Percentiles rank a stretch among this genome's conserved stretches.
Conservation (phyloP, 2,329 filamentous ascomycete species). For the Mollisiaceae sp. region DNA sequence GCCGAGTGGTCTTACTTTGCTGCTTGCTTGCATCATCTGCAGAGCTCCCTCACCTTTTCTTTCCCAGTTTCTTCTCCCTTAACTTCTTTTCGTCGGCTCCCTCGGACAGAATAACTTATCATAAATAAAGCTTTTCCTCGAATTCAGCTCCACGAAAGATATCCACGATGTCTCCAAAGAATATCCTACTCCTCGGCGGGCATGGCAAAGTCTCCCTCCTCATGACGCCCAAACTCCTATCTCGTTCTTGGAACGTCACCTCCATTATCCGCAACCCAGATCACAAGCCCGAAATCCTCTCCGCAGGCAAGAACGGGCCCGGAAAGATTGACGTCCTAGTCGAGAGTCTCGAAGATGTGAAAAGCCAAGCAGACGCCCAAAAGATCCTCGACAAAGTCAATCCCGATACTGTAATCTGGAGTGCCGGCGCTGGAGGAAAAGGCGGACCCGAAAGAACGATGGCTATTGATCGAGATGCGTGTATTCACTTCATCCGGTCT, state of each 20-base stretch:
- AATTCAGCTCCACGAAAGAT: neutral
- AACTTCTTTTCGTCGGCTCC: neutral
- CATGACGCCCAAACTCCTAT: constrained; percentile 77
- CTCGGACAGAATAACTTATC: neutral
- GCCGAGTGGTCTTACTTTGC: neutral
- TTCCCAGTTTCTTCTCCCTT: neutral
- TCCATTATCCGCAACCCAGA: constrained; percentile 77
- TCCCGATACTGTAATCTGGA: constrained; percentile 72
- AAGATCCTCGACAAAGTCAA: constrained; percentile 64
- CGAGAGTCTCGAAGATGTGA: constrained; percentile 73
- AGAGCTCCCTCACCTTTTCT: neutral
- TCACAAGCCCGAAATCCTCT: constrained; percentile 67
- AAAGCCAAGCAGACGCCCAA: constrained; percentile 64
- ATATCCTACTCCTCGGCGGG: constrained; percentile 68
- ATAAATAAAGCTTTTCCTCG: neutral
- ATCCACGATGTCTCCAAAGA: constrained; percentile 16
- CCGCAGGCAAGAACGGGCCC: constrained; percentile 51
- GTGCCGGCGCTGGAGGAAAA: constrained; percentile 66
- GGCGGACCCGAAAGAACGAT: constrained; percentile 61
- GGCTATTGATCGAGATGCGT: constrained; percentile 67
- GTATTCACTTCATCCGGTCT: constrained; percentile 65
- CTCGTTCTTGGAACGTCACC: constrained; percentile 77
- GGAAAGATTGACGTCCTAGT: constrained; percentile 73
- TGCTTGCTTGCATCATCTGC: constrained; percentile 9
- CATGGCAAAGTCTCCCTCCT: constrained; percentile 80